Conservation (phyloP, 495 filamentous ascomycete species). For the Aspergillus funiculosus region DNA sequence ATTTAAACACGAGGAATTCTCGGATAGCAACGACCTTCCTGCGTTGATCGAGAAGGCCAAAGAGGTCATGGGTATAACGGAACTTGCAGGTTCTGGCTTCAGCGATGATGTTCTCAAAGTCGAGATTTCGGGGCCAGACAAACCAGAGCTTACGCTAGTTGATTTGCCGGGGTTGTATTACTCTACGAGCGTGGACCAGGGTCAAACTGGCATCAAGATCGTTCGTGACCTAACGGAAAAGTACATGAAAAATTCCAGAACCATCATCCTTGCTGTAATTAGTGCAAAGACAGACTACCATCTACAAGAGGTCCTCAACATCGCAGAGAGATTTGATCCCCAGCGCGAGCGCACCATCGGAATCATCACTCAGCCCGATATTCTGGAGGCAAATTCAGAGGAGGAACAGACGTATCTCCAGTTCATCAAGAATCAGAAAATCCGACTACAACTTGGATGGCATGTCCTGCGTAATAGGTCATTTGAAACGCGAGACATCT, state of each 20-base stretch:
- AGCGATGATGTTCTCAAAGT: conserved; percentile 59
- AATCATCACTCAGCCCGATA: conserved; percentile 47
- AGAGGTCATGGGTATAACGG: conserved; percentile 43
- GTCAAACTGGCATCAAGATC: conserved; percentile 29
- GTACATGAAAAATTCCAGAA: conserved; percentile 54
- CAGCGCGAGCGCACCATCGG: conserved; percentile 46
- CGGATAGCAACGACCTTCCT: conserved; percentile 28
- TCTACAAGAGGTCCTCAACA: conserved; percentile 44
- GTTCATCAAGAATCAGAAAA: conserved; percentile 55
- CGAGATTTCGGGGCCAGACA: conserved; percentile 53
- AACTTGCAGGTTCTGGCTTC: conserved; percentile 34
- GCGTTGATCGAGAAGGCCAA: conserved; percentile 44
- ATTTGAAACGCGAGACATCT: conserved; percentile 33
- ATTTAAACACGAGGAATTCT: conserved; percentile 12
- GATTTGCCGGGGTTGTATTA: conserved; percentile 61
- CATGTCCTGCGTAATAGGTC: conserved; percentile 59
- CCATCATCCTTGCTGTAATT: conserved; percentile 61
- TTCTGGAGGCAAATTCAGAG: conserved; percentile 26
- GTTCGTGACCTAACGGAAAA: conserved; percentile 47
- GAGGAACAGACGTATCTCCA: conserved; percentile 47
- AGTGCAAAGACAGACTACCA: conserved; percentile 46
- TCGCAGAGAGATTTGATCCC: conserved; percentile 38
- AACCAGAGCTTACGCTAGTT: conserved; percentile 60
- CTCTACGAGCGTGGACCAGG: conserved; percentile 33
- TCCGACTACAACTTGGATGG: conserved; percentile 61